Conservation (phyloP, 2,329 filamentous ascomycete species). For the Saccharata proteae region DNA sequence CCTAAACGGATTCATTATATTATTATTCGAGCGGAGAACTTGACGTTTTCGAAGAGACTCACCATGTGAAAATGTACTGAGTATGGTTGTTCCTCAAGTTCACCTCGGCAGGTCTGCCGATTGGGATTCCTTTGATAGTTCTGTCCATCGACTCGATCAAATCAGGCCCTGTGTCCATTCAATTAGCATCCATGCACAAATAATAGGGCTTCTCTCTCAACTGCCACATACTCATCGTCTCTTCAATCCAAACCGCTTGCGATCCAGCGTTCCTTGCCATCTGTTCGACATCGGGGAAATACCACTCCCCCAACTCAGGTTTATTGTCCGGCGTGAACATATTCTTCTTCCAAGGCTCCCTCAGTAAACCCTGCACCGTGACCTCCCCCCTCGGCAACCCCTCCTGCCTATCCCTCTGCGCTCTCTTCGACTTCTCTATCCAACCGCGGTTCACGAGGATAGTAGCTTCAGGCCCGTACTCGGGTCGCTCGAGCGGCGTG, state of each 20-base stretch:
- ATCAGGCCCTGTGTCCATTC: conserved; percentile 52
- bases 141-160: conserved; percentile 64
- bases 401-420: conserved; percentile 48
- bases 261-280: conserved; percentile 78
- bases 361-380: conserved; percentile 67
- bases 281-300: conserved; percentile 85
- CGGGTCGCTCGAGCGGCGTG: conserved; percentile 70
- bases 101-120: conserved; percentile 78
- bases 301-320: conserved; percentile 75
- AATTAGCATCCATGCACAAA: not conserved
- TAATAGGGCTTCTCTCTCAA: not conserved
- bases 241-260: conserved; percentile 88
- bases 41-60: too few species aligned
- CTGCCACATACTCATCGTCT: conserved; percentile 64
- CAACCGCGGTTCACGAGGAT: conserved; percentile 85
- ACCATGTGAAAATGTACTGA: conserved; percentile 99
- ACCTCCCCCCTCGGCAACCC: conserved; percentile 61
- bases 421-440: conserved; percentile 65
- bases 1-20: conserved; percentile 37
- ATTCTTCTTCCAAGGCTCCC: conserved; percentile 94
- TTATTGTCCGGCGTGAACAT: conserved; percentile 89
- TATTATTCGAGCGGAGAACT: conserved; percentile 2
- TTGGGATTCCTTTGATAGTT: conserved; percentile 71
- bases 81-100: conserved; percentile 93
- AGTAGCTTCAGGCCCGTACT: conserved; percentile 37